These are phyloP conservation scores for Mycena leptocephala DNA, from an alignment of 768 basidiomycete genomes.

Conservation along the genomic window DNA sequence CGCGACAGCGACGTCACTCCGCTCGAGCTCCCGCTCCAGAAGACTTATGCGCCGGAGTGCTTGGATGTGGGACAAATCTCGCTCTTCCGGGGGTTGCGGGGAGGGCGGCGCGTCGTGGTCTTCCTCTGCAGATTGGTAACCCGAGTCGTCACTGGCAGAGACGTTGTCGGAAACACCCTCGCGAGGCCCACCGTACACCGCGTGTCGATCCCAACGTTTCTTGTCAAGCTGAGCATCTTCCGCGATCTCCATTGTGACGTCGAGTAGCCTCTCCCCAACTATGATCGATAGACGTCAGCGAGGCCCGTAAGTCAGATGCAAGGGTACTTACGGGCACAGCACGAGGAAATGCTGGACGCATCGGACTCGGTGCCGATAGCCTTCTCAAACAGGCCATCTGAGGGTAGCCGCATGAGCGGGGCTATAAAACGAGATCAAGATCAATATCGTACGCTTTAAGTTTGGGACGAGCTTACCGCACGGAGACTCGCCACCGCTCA, in stretches of 20 bases:
- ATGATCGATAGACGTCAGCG: neutral
- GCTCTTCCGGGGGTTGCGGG: constrained; percentile 28
- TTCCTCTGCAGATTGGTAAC: constrained; percentile 30
- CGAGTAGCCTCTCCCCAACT: constrained; percentile 46
- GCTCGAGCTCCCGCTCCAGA: constrained; percentile 40
- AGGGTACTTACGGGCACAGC: constrained; percentile 31
- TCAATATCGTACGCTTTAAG: neutral
- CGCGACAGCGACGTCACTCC: constrained; percentile 35
- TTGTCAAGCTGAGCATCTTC: constrained; percentile 27
- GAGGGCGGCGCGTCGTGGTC: constrained; percentile 18
- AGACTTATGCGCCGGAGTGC: constrained; percentile 33
- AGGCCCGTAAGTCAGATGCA: neutral
- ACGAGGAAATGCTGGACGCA: constrained; percentile 35
- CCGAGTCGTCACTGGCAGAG: constrained; percentile 26
- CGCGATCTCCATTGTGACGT: constrained; percentile 40
- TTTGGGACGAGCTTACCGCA: neutral
- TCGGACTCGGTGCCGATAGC: constrained; percentile 23
- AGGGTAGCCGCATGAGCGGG: constrained; percentile 21
- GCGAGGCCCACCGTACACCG: neutral
- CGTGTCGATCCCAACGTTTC: constrained; percentile 13
- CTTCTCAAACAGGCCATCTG: constrained; percentile 29
- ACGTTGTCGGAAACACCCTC: constrained; percentile 2
- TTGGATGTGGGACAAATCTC: constrained; percentile 19
- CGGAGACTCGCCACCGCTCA: neutral
- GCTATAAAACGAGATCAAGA: constrained; percentile 1